Evolutionary conservation across 169 alveolate species (phyloP).

Genomic region (Plasmodium gonderi): DNA sequence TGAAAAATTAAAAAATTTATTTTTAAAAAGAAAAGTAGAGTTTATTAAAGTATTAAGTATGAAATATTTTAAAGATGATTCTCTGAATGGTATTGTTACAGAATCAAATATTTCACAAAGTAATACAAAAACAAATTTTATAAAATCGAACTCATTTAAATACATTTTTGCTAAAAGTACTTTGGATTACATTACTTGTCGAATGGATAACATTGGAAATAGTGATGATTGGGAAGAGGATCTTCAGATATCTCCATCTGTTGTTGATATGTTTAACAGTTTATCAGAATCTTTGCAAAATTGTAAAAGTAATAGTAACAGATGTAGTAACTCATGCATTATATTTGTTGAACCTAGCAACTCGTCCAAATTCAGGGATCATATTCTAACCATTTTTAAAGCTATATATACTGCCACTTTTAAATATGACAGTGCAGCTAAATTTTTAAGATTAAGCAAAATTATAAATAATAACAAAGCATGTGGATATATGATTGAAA

Average conservation of each 20-base stretch:
- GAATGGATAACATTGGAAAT: constrained; percentile 66
- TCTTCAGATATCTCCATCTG: constrained; percentile 81
- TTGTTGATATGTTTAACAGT: constrained; percentile 83
- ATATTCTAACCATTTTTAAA: constrained; percentile 81
- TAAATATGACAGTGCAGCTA: constrained; percentile 77
- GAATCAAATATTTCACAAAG: constrained; percentile 42
- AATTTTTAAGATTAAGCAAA: constrained; percentile 73
- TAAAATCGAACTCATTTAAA: constrained; percentile 32
- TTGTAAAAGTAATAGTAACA: constrained; percentile 1
- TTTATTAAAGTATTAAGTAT: constrained; percentile 44
- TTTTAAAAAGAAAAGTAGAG: constrained; percentile 54
- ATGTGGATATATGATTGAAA: constrained; percentile 66
- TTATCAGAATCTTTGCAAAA: constrained; percentile 77
- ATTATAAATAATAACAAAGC: constrained; percentile 45
- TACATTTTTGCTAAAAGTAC: constrained; percentile 80
- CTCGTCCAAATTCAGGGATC: constrained; percentile 83
- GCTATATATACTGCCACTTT: constrained; percentile 83
- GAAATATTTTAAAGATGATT: constrained; percentile 50
- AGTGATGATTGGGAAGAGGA: constrained; percentile 81
- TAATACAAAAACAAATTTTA: constrained; percentile 38
- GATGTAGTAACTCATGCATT: constrained; percentile 14
- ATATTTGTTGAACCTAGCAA: constrained; percentile 77
- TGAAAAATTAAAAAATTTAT: constrained; percentile 32
- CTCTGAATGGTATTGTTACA: constrained; percentile 27
- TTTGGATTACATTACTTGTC: constrained; percentile 82